Conservation (phyloP, 164 flowering plant species). For the Tetracentron sinense region DNA sequence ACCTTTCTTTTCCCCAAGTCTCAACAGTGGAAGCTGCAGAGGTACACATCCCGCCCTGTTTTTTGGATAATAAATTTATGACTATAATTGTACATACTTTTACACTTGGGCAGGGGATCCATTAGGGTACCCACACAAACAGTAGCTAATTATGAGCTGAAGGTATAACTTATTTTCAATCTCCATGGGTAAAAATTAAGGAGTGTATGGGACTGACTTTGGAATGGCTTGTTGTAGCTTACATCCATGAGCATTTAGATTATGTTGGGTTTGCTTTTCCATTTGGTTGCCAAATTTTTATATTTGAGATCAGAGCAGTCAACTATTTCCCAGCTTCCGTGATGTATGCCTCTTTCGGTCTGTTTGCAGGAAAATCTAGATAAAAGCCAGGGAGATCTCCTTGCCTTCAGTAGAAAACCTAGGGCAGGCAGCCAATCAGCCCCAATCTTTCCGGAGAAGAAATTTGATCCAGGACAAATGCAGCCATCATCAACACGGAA, state of each 20-base stretch:
- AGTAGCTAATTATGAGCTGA: background rate
- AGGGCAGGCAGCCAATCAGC: slow-evolving; percentile 67
- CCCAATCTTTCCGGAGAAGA: slow-evolving; percentile 63
- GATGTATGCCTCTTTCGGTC: background rate
- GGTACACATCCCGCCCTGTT: slow-evolving; percentile 31
- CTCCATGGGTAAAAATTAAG: background rate
- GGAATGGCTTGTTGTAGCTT: background rate
- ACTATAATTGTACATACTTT: too few species aligned
- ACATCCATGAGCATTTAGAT: background rate
- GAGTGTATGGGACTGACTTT: background rate
- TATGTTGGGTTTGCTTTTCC: background rate
- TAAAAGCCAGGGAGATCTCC: slow-evolving; percentile 32
- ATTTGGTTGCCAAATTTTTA: slow-evolving; percentile 2
- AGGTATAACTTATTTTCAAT: background rate
- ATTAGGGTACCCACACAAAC: too few species aligned
- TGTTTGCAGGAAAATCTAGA: slow-evolving; percentile 50
- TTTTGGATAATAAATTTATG: too few species aligned
- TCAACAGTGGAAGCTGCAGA: slow-evolving; percentile 32
- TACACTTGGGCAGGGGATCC: too few species aligned
- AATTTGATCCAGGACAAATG: slow-evolving; percentile 37
- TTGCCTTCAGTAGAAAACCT: slow-evolving; percentile 26
- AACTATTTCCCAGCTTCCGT: background rate
- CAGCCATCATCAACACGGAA: slow-evolving; percentile 48
- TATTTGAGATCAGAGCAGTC: background rate
- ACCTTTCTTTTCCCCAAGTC: slow-evolving; percentile 40